Base-by-base conservation (phyloP, 2,329 filamentous ascomycete genomes). In the Fusarium circinatum region DNA sequence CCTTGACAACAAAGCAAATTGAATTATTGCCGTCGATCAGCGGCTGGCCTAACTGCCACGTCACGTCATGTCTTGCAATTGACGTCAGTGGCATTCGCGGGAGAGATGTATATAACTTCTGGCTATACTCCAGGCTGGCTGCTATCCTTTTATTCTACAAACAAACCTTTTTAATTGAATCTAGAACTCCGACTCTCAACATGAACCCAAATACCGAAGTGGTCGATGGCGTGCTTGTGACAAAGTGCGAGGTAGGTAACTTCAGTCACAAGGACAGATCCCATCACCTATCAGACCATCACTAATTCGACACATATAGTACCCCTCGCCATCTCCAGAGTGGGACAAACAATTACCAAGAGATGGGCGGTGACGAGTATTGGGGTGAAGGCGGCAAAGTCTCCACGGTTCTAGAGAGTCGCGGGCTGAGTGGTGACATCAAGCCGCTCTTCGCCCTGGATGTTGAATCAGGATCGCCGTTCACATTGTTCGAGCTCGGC, bases 361-460 rank as follows among this genome's bases (percentile, higher is more conserved):
- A 36, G 4, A 51, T 51, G 48, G 30, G 30, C 14, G 48, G 48
- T 36, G 22, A 51, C 48, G n/a, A 51, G 17, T 24, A 36, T 51
- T 51, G 48, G 48, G 48, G 30, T 11, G 48, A 51, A 51, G 48
- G 48, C 17, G 48, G 48, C 20, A 51, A 36, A 41, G 48, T 51
- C 6, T 51, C 22, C 8, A n/a, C 20, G n/a, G n/a, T 26, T 51
- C 30, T 51, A 9, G 48, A 36, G 22, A 12, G 30, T 51, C 48
- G 32, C 17, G 30, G 30, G 22, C 22, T 51, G 48, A 51, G n/a
- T 36, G 30, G 48, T 11, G 5, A 51, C 8, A 36, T 36, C 22
- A 36, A 51, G 20, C 30, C 48, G 4, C 48, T 51, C 24, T 51
- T 51, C 15, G 48, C n/a, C 22, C 10, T 51, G 14, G n/a, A 26